These are phyloP conservation scores for Mycosarcoma maydis DNA, from an alignment of 1,284 basidiomycete species.

Conservation along the genomic window DNA sequence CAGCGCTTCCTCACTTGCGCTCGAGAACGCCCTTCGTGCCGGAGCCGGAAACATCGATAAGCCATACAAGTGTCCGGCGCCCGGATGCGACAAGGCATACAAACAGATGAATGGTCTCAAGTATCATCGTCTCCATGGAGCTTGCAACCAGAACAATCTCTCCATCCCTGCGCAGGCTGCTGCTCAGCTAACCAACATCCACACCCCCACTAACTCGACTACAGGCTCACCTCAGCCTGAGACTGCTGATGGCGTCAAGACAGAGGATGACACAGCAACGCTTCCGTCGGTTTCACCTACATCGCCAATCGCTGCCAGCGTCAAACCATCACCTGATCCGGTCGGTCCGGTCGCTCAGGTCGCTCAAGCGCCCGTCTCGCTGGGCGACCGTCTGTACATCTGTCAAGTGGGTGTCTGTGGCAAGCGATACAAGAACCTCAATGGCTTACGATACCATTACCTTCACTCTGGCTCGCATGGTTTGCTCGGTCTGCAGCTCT, in stretches of 20 bases:
- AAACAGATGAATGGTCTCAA: slow-evolving; percentile 97
- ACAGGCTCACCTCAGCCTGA: slow-evolving; percentile 40
- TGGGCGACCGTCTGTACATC: slow-evolving; percentile 56
- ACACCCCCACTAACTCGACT: slow-evolving; percentile 38
- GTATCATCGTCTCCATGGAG: slow-evolving; percentile 94
- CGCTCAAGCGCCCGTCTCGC: slow-evolving; percentile 21
- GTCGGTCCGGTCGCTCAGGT: slow-evolving; percentile 33
- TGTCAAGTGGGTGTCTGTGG: slow-evolving; percentile 73
- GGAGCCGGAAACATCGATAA: slow-evolving; percentile 70
- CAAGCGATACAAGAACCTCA: slow-evolving; percentile 87
- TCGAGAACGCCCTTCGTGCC: slow-evolving; percentile 33
- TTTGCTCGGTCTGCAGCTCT: slow-evolving; percentile 65
- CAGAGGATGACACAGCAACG: slow-evolving; percentile 23
- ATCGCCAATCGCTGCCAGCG: slow-evolving; percentile 29
- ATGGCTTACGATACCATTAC: slow-evolving; percentile 82
- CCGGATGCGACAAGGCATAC: slow-evolving; percentile 97
- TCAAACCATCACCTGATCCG: slow-evolving; percentile 31
- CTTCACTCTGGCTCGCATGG: slow-evolving; percentile 91
- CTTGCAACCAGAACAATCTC: slow-evolving; percentile 72
- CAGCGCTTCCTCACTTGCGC: slow-evolving; percentile 33
- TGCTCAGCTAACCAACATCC: slow-evolving; percentile 43
- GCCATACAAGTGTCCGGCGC: slow-evolving; percentile 95
- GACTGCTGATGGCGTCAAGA: slow-evolving; percentile 38
- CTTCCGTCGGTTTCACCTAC: slow-evolving; percentile 24
- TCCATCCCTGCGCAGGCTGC: slow-evolving; percentile 44